These are phyloP conservation scores for Umbelopsis sp. DNA, from an alignment of 192 early-diverging fungal species.

Conservation along the genomic window DNA sequence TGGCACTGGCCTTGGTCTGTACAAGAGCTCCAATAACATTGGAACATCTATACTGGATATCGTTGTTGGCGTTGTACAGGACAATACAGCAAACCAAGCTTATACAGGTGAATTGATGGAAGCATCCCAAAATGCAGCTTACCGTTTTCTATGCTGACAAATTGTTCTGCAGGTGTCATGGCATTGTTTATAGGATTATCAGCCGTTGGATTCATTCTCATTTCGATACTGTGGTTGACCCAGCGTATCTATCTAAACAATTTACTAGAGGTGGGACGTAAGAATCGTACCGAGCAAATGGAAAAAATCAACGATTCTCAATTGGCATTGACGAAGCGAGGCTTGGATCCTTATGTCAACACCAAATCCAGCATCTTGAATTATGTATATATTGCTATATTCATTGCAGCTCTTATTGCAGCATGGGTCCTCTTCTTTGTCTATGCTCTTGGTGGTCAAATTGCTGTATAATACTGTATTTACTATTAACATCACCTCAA, in stretches of 20 bases:
- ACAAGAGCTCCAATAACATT: slow-evolving; percentile 64
- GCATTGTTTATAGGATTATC: slow-evolving; percentile 24
- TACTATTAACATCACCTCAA: neutral
- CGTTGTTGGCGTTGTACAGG: slow-evolving; percentile 61
- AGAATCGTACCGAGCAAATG: slow-evolving; percentile 26
- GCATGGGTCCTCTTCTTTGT: slow-evolving; percentile 40
- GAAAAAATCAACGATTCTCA: slow-evolving; percentile 26
- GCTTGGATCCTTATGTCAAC: slow-evolving; percentile 23
- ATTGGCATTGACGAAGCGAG: slow-evolving; percentile 18
- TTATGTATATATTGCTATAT: slow-evolving; percentile 24
- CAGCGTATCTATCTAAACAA: slow-evolving; percentile 21
- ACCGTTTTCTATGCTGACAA: neutral
- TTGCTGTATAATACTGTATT: slow-evolving; percentile 12
- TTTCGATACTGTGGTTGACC: slow-evolving; percentile 16
- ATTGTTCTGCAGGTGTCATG: slow-evolving; percentile 22
- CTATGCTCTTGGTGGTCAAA: slow-evolving; percentile 25
- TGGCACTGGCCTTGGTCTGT: slow-evolving; percentile 62
- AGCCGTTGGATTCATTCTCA: slow-evolving; percentile 28
- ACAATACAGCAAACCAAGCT: slow-evolving; percentile 36
- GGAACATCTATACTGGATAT: slow-evolving; percentile 63
- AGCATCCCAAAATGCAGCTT: neutral
- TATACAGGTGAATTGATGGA: slow-evolving; percentile 19
- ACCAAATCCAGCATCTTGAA: neutral
- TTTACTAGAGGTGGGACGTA: slow-evolving; percentile 21
- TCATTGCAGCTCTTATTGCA: slow-evolving; percentile 17